A percentile compares a stretch with the other conserved stretches of the same genome.
Evolutionary conservation across 805 yeast genomes (phyloP).

Genomic region (Ogataea minuta): DNA sequence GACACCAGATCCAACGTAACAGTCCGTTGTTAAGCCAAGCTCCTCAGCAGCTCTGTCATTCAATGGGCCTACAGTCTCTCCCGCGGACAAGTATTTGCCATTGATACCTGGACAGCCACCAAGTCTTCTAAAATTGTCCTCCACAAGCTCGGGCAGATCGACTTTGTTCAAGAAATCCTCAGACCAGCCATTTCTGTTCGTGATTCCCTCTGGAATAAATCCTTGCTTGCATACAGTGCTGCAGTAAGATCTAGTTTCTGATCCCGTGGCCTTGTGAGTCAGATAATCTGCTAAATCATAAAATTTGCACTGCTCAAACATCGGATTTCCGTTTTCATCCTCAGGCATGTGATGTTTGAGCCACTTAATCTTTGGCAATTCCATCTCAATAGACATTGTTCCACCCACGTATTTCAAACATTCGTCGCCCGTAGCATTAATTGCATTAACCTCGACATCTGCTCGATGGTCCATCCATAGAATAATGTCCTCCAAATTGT

Average conservation of each 20-base stretch:
- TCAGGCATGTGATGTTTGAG: constrained; percentile 78
- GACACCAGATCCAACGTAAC: constrained; percentile 92
- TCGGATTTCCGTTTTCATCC: constrained; percentile 32
- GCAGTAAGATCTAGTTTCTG: constrained; percentile 83
- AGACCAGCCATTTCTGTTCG: constrained; percentile 92
- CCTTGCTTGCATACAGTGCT: constrained; percentile 97
- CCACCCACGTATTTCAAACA: constrained; percentile 94
- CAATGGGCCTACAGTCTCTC: constrained; percentile 81
- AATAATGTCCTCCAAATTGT: constrained; percentile 75
- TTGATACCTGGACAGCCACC: constrained; percentile 80
- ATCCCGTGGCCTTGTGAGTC: constrained; percentile 87
- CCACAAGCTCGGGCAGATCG: constrained; percentile 74
- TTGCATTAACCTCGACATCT: constrained; percentile 68
- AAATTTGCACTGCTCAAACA: constrained; percentile 64
- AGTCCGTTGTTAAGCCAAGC: constrained; percentile 74
- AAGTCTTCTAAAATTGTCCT: constrained; percentile 69
- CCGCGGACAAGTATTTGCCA: constrained; percentile 80
- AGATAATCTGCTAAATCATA: constrained; percentile 91
- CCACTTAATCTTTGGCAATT: constrained; percentile 96
- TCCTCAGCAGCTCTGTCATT: constrained; percentile 67
- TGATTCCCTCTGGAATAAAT: constrained; percentile 88
- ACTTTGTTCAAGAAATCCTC: constrained; percentile 65
- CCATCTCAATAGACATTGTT: constrained; percentile 97
- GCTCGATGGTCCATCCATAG: constrained; percentile 99
- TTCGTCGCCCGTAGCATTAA: constrained; percentile 77